phyloP scores from a whole-genome alignment of 352 stramenopile species.

The Phytophthora rubi region DNA sequence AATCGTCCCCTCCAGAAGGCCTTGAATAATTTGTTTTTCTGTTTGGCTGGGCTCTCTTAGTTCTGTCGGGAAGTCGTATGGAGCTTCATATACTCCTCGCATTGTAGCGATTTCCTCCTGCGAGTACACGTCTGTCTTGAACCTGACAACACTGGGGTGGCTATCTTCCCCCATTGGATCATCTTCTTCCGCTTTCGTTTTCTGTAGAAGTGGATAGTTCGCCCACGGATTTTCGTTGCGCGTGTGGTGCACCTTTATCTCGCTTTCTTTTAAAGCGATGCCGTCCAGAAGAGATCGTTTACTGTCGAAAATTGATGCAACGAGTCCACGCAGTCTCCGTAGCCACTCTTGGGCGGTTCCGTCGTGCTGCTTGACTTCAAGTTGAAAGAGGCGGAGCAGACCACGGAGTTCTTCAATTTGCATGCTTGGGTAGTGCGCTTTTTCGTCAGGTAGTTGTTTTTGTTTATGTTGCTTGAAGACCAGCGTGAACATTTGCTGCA shows the following conservation, averaged over 20 bases:
- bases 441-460: neutral
- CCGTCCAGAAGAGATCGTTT: neutral
- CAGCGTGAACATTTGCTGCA: neutral
- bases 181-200: neutral
- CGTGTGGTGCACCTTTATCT: neutral
- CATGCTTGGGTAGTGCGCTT: neutral
- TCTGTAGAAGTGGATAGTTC: neutral
- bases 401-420: neutral
- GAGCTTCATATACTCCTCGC: neutral
- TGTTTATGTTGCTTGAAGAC: neutral
- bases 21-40: constrained; percentile 3
- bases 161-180: neutral
- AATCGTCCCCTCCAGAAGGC: constrained; percentile 8
- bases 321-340: neutral
- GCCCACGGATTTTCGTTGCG: neutral
- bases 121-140: constrained; percentile 4
- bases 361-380: neutral
- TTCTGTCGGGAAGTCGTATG: constrained; percentile 6
- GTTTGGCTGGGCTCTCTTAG: neutral
- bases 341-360: neutral
- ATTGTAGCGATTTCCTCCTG: neutral
- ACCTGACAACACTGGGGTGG: neutral
- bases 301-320: neutral
- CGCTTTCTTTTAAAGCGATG: neutral
- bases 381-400: neutral